These are phyloP conservation scores for Sphagnum fallax DNA, from an alignment of 228 moss, liverwort and hornwort genomes.

Conservation along the genomic window DNA sequence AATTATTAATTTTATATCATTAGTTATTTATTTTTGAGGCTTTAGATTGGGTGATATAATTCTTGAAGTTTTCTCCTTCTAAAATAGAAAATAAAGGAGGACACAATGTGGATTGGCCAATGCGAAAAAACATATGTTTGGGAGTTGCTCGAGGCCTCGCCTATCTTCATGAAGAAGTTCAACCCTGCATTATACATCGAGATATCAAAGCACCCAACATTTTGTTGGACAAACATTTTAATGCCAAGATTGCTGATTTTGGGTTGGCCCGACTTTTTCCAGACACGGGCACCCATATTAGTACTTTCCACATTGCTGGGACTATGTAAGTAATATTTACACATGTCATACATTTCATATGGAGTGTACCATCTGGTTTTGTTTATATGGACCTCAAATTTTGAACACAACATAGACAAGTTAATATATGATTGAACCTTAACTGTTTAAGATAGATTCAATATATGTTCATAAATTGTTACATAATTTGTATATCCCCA, in stretches of 20 bases:
- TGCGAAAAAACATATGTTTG: constrained; percentile 29
- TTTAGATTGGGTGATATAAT: too few relatives aligned
- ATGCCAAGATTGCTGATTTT: constrained; percentile 55
- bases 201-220: constrained; percentile 52
- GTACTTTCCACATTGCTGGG: constrained; percentile 41
- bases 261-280: constrained; percentile 48
- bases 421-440: too few relatives aligned
- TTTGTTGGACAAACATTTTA: constrained; percentile 34
- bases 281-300: constrained; percentile 35
- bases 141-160: constrained; percentile 42
- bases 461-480: too few relatives aligned
- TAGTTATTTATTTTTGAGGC: too few relatives aligned
- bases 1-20: too few relatives aligned
- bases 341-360: too few relatives aligned
- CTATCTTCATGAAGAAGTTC: constrained; percentile 43
- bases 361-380: too few relatives aligned
- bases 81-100: background rate
- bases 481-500: too few relatives aligned
- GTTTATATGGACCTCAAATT: too few relatives aligned
- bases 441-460: too few relatives aligned
- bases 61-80: background rate
- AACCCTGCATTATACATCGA: constrained; percentile 40
- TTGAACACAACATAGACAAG: too few relatives aligned
- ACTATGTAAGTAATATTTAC: constrained; percentile 18
- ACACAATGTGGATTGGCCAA: constrained; percentile 17